Percentiles rank a stretch among this genome's conserved stretches.
Evolutionary conservation across 1,284 basidiomycete genomes (phyloP).

Genomic region (Boletus sp.): DNA sequence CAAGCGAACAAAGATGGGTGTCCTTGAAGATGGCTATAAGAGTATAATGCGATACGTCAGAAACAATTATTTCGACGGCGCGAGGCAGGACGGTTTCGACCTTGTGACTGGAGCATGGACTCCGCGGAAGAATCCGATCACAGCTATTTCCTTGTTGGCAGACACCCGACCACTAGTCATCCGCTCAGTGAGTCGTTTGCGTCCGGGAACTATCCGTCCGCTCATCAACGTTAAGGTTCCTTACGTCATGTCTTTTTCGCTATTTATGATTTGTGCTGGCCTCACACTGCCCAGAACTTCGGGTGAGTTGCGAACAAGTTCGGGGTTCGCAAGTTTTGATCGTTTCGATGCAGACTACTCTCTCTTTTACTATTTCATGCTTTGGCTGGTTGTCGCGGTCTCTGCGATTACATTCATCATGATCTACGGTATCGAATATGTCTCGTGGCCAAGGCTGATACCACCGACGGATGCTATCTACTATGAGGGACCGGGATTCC

Average conservation of each 20-base stretch:
- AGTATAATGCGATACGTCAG: constrained; percentile 86
- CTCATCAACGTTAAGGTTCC: constrained; percentile 63
- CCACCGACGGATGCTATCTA: constrained; percentile 83
- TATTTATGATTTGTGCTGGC: constrained; percentile 86
- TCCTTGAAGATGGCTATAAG: constrained; percentile 87
- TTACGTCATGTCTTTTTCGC: constrained; percentile 74
- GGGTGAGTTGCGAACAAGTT: constrained; percentile 50
- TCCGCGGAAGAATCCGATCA: constrained; percentile 68
- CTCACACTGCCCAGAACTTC: constrained; percentile 81
- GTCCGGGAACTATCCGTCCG: neutral
- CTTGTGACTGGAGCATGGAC: constrained; percentile 91
- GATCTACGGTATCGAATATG: constrained; percentile 82
- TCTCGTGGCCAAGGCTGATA: constrained; percentile 91
- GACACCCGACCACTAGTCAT: constrained; percentile 80
- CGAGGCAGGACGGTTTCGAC: constrained; percentile 91
- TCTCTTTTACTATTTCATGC: constrained; percentile 74
- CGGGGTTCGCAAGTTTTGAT: constrained; percentile 4
- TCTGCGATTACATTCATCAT: constrained; percentile 69
- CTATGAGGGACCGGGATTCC: constrained; percentile 86
- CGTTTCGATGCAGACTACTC: constrained; percentile 59
- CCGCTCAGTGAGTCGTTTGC: constrained; percentile 63
- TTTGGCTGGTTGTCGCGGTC: constrained; percentile 71
- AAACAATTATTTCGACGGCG: constrained; percentile 98
- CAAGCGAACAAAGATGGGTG: constrained; percentile 79
- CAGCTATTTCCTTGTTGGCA: constrained; percentile 64